Evolutionary conservation across 2,329 filamentous ascomycete genomes (phyloP).

Genomic region (Colletotrichum filicis): DNA sequence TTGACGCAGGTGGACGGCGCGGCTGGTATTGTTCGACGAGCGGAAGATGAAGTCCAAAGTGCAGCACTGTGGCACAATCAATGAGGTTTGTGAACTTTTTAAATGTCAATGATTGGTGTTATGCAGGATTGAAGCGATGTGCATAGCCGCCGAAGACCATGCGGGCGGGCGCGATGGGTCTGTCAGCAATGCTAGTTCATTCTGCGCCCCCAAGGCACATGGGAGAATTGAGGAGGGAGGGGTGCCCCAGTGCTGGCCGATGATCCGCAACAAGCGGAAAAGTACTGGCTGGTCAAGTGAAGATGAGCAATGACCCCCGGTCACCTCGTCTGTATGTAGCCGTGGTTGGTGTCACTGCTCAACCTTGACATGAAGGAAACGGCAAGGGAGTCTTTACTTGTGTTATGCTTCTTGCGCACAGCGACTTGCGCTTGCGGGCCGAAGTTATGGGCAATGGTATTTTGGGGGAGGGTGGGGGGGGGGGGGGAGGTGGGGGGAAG

Average conservation of each 20-base stretch:
- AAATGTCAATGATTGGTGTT: slow-evolving; percentile 20
- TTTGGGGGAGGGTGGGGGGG: too few relatives aligned
- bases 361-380: background rate
- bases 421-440: background rate
- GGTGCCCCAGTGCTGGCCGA: slow-evolving; percentile 18
- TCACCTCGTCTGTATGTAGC: background rate
- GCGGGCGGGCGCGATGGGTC: slow-evolving; percentile 22
- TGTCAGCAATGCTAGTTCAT: slow-evolving; percentile 13
- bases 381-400: background rate
- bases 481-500: too few relatives aligned
- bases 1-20: slow-evolving; percentile 6
- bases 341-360: slow-evolving; percentile 4
- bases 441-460: background rate
- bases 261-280: slow-evolving; percentile 15
- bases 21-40: background rate
- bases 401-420: background rate
- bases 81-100: slow-evolving; percentile 17
- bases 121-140: slow-evolving; percentile 34
- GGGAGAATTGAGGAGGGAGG: background rate
- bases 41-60: background rate
- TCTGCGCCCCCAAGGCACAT: slow-evolving; percentile 6
- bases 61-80: background rate
- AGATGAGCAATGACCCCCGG: background rate
- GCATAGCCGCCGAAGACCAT: slow-evolving; percentile 33
- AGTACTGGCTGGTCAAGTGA: slow-evolving; percentile 11